These are phyloP conservation scores for Glarea lozoyensis DNA, from an alignment of 495 filamentous ascomycete species.

Conservation along the genomic window DNA sequence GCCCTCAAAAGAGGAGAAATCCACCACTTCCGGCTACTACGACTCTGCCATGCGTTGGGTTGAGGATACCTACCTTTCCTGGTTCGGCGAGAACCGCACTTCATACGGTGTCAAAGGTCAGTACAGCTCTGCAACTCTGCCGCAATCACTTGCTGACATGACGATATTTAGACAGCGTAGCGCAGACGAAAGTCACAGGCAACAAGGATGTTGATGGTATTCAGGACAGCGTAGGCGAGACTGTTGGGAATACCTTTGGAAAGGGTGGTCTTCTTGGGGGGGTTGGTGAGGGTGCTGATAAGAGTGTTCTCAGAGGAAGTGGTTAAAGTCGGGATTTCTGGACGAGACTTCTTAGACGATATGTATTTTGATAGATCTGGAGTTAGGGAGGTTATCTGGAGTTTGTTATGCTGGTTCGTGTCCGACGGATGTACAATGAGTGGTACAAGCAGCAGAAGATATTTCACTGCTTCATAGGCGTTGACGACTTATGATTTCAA, in stretches of 20 bases:
- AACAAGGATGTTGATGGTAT: constrained; percentile 19
- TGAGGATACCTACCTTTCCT: constrained; percentile 21
- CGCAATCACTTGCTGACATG: background rate
- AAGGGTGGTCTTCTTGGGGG: constrained; percentile 4
- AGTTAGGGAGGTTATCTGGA: background rate
- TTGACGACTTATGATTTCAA: background rate
- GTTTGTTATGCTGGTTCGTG: background rate
- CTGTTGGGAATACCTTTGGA: constrained; percentile 12
- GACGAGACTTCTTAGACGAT: too few relatives aligned
- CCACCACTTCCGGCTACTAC: constrained; percentile 9
- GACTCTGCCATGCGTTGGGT: constrained; percentile 13
- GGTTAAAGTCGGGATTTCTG: background rate
- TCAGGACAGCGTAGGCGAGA: constrained; percentile 10
- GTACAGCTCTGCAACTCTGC: background rate
- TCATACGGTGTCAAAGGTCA: constrained; percentile 18
- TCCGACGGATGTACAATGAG: too few relatives aligned
- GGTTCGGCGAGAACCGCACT: constrained; percentile 20
- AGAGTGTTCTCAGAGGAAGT: constrained; percentile 16
- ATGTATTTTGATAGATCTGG: background rate
- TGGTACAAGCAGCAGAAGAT: too few relatives aligned
- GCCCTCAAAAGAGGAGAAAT: constrained; percentile 3
- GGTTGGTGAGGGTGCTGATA: constrained; percentile 15
- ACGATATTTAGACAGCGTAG: constrained; percentile 7
- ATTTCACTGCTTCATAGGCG: background rate
- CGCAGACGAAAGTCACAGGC: constrained; percentile 17